These are phyloP conservation scores for Tephrocybe sp. DNA, from an alignment of 768 basidiomycete species.

Conservation along the genomic window DNA sequence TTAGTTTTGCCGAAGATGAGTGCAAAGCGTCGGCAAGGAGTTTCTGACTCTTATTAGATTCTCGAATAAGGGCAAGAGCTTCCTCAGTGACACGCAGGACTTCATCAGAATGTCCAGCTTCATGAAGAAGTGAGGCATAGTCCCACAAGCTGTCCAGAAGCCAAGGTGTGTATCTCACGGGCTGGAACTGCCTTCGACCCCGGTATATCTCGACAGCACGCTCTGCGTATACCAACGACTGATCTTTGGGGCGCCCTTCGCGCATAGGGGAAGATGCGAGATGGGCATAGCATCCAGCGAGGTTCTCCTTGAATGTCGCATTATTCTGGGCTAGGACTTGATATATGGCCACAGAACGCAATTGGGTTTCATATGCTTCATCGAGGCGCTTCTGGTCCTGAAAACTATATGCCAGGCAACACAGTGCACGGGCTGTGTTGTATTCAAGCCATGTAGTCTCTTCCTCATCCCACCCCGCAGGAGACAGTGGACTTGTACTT, in stretches of 20 bases:
- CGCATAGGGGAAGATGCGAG: constrained; percentile 3
- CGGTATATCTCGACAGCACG: constrained; percentile 12
- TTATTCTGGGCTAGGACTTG: neutral
- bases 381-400: constrained; percentile 4
- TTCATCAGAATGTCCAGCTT: constrained; percentile 4
- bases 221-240: constrained; percentile 3
- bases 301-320: constrained; percentile 4
- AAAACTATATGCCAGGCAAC: constrained; percentile 7
- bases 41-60: constrained; percentile 4
- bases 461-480: constrained; percentile 3
- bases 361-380: constrained; percentile 9
- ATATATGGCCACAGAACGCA: constrained; percentile 1
- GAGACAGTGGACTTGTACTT: neutral
- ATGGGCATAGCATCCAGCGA: constrained; percentile 12
- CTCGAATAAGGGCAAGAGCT: constrained; percentile 9
- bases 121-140: constrained; percentile 8
- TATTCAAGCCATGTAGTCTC: constrained; percentile 10
- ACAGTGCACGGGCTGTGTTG: constrained; percentile 12
- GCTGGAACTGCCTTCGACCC: neutral
- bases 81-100: constrained; percentile 5
- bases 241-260: neutral
- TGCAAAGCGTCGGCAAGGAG: constrained; percentile 11
- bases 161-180: constrained; percentile 2
- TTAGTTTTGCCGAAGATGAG: constrained; percentile 3
- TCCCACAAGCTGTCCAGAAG: constrained; percentile 12